Conservation (phyloP, 2,329 filamentous ascomycete species). For the Leptographium galeiforme region DNA sequence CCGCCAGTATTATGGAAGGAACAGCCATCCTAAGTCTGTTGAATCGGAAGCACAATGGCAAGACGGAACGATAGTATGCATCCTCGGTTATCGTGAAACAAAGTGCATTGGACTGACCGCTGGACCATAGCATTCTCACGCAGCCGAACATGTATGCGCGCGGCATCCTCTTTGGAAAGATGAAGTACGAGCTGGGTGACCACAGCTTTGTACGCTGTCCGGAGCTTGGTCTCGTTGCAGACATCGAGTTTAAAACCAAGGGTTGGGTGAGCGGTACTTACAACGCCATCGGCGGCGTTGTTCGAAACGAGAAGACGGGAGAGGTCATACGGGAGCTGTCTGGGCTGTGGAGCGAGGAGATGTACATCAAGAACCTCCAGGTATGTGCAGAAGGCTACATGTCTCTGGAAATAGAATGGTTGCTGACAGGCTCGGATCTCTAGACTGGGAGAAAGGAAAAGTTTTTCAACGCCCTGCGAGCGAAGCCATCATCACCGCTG, state of each 20-base stretch:
- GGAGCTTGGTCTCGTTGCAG: constrained; percentile 71
- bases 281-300: constrained; percentile 84
- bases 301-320: constrained; percentile 77
- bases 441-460: constrained; percentile 81
- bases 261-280: constrained; percentile 95
- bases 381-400: constrained; percentile 25
- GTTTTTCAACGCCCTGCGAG: constrained; percentile 73
- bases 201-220: constrained; percentile 88
- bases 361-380: constrained; percentile 74
- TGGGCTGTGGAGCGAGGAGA: constrained; percentile 87
- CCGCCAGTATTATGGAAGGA: constrained; percentile 96
- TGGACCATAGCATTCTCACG: constrained; percentile 59
- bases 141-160: constrained; percentile 99
- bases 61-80: constrained; percentile 77
- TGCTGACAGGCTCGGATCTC: not conserved
- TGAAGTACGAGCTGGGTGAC: constrained; percentile 98
- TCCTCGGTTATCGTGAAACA: no score
- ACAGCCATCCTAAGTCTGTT: constrained; percentile 74
- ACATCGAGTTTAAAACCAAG: constrained; percentile 97
- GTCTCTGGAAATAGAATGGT: not conserved
- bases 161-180: constrained; percentile 93
- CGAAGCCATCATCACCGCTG: constrained; percentile 61
- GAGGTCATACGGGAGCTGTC: constrained; percentile 85
- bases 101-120: not conserved
- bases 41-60: constrained; percentile 56